These are phyloP conservation scores for Geotrichum phurueaensis DNA, from an alignment of 1,139 yeast species.

Conservation along the genomic window DNA sequence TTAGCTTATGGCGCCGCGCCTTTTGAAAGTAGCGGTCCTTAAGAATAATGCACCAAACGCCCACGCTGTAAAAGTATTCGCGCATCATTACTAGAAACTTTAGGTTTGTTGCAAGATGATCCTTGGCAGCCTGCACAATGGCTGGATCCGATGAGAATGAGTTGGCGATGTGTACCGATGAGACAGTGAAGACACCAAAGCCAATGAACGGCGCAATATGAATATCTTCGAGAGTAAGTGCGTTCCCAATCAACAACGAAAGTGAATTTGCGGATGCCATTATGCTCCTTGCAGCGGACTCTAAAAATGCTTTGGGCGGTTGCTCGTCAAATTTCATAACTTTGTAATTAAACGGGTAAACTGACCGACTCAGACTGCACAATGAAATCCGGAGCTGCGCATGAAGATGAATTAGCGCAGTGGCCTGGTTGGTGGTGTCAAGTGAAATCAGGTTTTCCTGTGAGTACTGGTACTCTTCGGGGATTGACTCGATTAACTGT, in stretches of 20 bases:
- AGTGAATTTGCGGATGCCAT: conserved; percentile 34
- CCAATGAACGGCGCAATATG: conserved; percentile 37
- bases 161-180: conserved; percentile 36
- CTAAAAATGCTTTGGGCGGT: conserved; percentile 30
- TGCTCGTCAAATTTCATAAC: conserved; percentile 18
- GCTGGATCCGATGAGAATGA: conserved; percentile 32
- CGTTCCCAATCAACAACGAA: conserved; percentile 32
- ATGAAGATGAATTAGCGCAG: conserved; percentile 29
- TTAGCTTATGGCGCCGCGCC: conserved; percentile 16
- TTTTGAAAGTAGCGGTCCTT: conserved; percentile 31
- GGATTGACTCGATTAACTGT: conserved; percentile 19
- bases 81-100: conserved; percentile 33
- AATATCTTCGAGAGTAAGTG: conserved; percentile 31
- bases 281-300: conserved; percentile 28
- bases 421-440: conserved; percentile 23
- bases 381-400: conserved; percentile 24
- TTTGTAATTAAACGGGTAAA: conserved; percentile 23
- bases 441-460: conserved; percentile 22
- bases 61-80: conserved; percentile 35
- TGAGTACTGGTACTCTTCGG: conserved; percentile 25
- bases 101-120: conserved; percentile 33
- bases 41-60: conserved; percentile 36
- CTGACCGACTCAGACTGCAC: conserved; percentile 27
- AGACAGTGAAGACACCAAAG: conserved; percentile 35
- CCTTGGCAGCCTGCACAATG: conserved; percentile 32